Base-by-base conservation (phyloP, 1,284 basidiomycete species). In the Ceratobasidium sp. region DNA sequence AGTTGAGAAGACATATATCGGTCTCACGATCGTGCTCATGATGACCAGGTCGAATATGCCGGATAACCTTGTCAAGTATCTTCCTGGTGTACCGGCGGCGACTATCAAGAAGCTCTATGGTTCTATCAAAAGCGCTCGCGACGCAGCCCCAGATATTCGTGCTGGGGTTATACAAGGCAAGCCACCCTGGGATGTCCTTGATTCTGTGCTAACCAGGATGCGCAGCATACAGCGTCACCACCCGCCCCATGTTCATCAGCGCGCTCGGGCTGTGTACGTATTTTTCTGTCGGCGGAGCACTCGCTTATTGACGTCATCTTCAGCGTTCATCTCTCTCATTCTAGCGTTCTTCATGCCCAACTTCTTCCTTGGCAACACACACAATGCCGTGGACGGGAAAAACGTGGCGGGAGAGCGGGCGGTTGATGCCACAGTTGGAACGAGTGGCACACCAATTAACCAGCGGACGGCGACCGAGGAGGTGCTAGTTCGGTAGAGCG, bases 321-420 rank as follows among this genome's bases (percentile, higher is more conserved):
- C 25, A 67, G 63, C 51, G 21, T 67, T 67, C 36, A 67, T 67
- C 36, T 67, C 63, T 3, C 63, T 67, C 40, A 75, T 78, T 46
- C 78, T 82, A 44, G 80, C 81, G 49, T 76, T 79, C 75, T 77
- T 81, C 75, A 81, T 78, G 53, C 81, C 78, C 21, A 79, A 79
- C 72, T 77, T 79, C 63, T 80, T 67, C 51, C 79, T 85, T 77
- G 76, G 82, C 75, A 73, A 84, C 73, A 76, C 83, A 74, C 78
- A 85, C 74, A 78, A 86, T 78, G 77, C 83, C 74, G 72, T 80
- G 75, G 79, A 85, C 79, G 74, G 78, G 56, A 79, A 78, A 63
- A 77, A 79, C 73, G 42, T 77, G 33, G 72, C 76, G 1, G 79
- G 79, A 42, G 53, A 74, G 53, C 72, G 74, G 42, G 75, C 76